Conservation (phyloP, 2,329 filamentous ascomycete species). For the Aspergillus vadensis region DNA sequence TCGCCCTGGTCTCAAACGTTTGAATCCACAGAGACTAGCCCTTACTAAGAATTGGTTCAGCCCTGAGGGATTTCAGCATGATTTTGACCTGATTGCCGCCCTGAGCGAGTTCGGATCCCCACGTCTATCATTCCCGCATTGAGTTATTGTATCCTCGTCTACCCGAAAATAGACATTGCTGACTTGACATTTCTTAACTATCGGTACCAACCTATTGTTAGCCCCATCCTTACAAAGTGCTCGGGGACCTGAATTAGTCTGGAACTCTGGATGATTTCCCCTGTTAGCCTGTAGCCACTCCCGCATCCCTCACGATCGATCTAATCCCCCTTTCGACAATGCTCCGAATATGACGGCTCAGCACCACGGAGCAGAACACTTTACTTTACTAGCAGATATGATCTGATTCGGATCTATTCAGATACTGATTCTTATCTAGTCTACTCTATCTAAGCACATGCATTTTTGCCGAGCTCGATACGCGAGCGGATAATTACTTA, state of each 20-base stretch:
- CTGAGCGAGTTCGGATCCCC: not conserved
- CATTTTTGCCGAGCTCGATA: no score
- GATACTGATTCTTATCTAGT: no score
- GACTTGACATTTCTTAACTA: not conserved
- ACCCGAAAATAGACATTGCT: not conserved
- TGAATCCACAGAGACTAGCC: no score
- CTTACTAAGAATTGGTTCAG: not conserved
- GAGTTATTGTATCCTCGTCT: not conserved
- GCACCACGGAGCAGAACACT: no score
- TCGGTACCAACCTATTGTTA: not conserved
- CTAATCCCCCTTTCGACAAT: slow-evolving; percentile 9
- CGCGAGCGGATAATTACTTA: no score
- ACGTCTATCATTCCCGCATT: not conserved
- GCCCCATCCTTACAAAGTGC: not conserved
- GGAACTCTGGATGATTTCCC: not conserved
- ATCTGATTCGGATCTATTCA: no score
- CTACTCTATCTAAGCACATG: no score
- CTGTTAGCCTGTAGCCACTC: not conserved
- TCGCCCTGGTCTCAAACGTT: no score
- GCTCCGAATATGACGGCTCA: slow-evolving; percentile 10
- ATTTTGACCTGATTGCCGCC: no score
- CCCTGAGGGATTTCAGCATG: not conserved
- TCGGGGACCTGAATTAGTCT: not conserved
- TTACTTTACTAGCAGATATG: no score
- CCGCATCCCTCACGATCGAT: not conserved